phyloP scores from a whole-genome alignment of 192 early-diverging fungal genomes.

The Backusella morwellensis region DNA sequence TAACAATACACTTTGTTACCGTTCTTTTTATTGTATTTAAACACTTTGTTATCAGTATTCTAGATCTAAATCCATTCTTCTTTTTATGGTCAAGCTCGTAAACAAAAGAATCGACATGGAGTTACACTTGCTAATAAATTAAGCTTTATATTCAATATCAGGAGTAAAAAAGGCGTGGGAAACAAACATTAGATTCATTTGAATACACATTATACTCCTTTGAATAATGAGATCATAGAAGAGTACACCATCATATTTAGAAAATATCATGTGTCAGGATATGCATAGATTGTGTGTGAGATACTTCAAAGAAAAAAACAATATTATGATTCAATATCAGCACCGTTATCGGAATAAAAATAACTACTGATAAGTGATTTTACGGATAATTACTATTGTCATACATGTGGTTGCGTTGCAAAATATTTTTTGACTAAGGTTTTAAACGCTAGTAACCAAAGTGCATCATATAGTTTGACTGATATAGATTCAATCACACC shows the following conservation, averaged over 20 bases:
- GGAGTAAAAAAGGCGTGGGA: background rate
- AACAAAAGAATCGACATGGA: background rate
- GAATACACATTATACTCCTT: background rate
- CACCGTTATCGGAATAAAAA: too few relatives aligned
- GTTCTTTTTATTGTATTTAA: background rate
- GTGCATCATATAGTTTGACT: too few relatives aligned
- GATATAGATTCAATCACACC: too few relatives aligned
- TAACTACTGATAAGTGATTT: too few relatives aligned
- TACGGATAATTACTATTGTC: too few relatives aligned
- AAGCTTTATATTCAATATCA: background rate
- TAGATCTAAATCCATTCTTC: background rate
- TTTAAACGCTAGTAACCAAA: too few relatives aligned
- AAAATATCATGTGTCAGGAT: background rate
- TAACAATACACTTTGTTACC: too few relatives aligned
- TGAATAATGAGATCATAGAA: background rate
- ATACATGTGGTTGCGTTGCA: too few relatives aligned
- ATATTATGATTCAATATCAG: too few relatives aligned
- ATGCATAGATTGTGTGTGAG: background rate
- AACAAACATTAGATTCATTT: background rate
- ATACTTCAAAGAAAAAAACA: too few relatives aligned
- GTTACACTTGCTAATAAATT: background rate
- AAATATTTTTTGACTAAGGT: too few relatives aligned
- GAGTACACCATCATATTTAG: background rate
- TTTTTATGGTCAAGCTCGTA: background rate
- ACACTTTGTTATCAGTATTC: background rate